Conservation (phyloP, 345 rosid species). For the Abelmoschus esculentus region DNA sequence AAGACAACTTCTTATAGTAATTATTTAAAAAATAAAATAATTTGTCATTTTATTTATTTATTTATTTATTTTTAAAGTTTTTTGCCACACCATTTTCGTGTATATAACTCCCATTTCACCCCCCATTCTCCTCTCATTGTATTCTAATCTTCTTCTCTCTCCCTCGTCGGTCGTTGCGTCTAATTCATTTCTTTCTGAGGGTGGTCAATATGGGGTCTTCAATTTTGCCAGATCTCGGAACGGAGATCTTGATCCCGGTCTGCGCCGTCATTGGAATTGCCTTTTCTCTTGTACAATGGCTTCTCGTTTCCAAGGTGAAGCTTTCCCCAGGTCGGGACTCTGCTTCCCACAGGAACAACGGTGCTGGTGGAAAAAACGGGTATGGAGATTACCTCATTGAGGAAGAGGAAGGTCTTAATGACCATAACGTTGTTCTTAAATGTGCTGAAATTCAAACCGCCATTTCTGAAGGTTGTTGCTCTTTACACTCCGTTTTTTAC, state of each 20-base stretch:
- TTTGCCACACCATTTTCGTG: background rate
- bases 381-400: constrained; percentile 66
- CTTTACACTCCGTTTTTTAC: background rate
- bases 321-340: constrained; percentile 29
- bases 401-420: constrained; percentile 88
- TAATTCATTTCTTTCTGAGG: background rate
- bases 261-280: constrained; percentile 75
- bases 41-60: background rate
- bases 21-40: no score
- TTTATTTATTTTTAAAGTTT: background rate
- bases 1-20: no score
- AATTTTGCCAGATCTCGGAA: constrained; percentile 61
- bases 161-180: background rate
- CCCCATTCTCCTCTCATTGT: background rate
- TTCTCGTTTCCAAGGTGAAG: constrained; percentile 63
- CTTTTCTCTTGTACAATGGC: constrained; percentile 73
- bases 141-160: background rate
- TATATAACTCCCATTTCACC: background rate
- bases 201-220: constrained; percentile 31
- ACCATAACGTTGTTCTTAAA: constrained; percentile 66
- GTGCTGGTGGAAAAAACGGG: constrained; percentile 42
- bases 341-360: constrained; percentile 9
- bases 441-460: constrained; percentile 93
- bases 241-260: constrained; percentile 72
- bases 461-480: constrained; percentile 57